phyloP scores from a whole-genome alignment of 441 rosid genomes.

The Omphalea diandra region DNA sequence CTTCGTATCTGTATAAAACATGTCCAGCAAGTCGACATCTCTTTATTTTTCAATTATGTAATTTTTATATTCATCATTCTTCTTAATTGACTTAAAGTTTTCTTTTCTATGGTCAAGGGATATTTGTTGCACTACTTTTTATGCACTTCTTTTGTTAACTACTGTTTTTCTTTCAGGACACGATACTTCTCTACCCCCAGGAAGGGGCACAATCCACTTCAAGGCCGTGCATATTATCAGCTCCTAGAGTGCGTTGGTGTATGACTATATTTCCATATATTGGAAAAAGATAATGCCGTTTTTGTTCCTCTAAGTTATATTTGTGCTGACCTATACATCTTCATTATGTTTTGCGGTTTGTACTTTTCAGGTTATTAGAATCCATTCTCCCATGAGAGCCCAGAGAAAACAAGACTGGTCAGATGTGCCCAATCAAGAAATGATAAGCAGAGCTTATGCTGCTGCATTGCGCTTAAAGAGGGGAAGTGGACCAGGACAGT shows the following conservation, averaged over 20 bases:
- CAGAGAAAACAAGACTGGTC: slow-evolving; percentile 80
- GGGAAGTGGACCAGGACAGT: slow-evolving; percentile 58
- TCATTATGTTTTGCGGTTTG: slow-evolving; percentile 23
- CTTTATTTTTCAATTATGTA: background rate
- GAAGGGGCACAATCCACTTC: slow-evolving; percentile 98
- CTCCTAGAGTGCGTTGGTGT: slow-evolving; percentile 98
- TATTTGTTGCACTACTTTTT: slow-evolving; percentile 3
- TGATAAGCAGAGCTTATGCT: slow-evolving; percentile 68
- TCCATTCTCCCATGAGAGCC: slow-evolving; percentile 95
- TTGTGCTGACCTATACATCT: background rate
- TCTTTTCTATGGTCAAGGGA: background rate
- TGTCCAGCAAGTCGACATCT: background rate
- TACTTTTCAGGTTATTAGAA: slow-evolving; percentile 71
- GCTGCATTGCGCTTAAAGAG: slow-evolving; percentile 76
- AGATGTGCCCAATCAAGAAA: slow-evolving; percentile 76
- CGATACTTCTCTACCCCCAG: slow-evolving; percentile 89
- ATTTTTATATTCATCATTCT: background rate
- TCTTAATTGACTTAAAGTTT: background rate
- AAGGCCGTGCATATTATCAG: slow-evolving; percentile 97
- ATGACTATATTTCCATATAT: slow-evolving; percentile 30
- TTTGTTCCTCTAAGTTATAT: too few species aligned
- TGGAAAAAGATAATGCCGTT: background rate
- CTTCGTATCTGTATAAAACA: background rate
- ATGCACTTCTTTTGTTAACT: background rate
- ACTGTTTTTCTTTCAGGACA: slow-evolving; percentile 53